Evolutionary conservation across 2,329 filamentous ascomycete species (phyloP), one percentile per base, ranked within the genome.

Genomic region (Fusarium circinatum): DNA sequence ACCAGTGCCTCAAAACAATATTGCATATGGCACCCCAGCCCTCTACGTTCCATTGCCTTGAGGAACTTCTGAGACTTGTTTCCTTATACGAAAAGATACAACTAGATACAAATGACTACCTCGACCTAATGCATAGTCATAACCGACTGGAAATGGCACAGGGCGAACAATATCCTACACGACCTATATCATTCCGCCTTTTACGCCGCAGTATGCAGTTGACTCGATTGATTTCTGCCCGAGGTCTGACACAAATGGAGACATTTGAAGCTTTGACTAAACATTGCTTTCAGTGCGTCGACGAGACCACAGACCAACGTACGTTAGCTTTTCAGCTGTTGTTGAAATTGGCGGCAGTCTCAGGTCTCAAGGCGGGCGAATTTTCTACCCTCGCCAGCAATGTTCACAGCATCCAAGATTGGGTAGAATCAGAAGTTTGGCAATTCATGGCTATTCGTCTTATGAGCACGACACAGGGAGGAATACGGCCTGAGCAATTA

Each of bases 21-120:
- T 26, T 74, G 7, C 44, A 60, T 26, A 64, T 75, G 71, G 49
- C 67, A 18, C 36, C 61, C n/a, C 73, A 75, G 24, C 22, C 55
- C 18, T 26, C 39, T 26, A 75, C 73, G 11, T 74, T 68, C 38
- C n/a, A 59, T 20, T 52, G 73, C 24, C 49, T 75, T 18, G 67
- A 70, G 24, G 67, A 70, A 24, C 38, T 70, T 7, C 34, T 70
- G 26, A 65, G 66, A 70, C 38, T 65, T 20, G 39, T 55, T 24
- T 36, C 59, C 11, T 52, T 39, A 38, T 70, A 59, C 34, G 20
- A 49, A 30, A 70, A 24, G 32, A 48, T 70, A 32, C 18, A 18
- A 15, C 24, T 70, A 44, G 41, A 70, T 11, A 32, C 34, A 14
- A 28, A 34, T 13, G 66, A 65, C 32, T 73, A 71, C 20, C 22